These are phyloP conservation scores for Podospora comata DNA, from an alignment of 495 filamentous ascomycete genomes.

Conservation along the genomic window DNA sequence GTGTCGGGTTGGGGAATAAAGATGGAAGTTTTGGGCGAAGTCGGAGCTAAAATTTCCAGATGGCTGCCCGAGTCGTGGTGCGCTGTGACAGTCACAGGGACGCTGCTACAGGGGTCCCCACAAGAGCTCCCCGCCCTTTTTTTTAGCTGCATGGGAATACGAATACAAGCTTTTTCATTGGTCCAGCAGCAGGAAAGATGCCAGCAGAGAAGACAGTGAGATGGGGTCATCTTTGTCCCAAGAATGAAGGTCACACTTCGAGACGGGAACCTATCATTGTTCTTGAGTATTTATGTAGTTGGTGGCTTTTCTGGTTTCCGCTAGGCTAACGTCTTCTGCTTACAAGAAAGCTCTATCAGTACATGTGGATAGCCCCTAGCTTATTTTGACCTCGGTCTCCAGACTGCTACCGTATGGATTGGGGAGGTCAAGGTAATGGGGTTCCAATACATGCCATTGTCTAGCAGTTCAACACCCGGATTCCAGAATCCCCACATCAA, in stretches of 20 bases:
- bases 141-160: slow-evolving; percentile 23
- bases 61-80: slow-evolving; percentile 12
- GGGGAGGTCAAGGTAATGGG: not conserved
- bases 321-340: not conserved
- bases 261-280: not conserved
- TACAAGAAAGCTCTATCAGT: not conserved
- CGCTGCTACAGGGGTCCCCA: slow-evolving; percentile 31
- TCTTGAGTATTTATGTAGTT: not conserved
- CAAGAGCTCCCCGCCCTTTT: slow-evolving; percentile 18
- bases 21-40: slow-evolving; percentile 30
- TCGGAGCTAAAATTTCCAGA: slow-evolving; percentile 33
- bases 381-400: not conserved
- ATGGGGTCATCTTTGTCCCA: slow-evolving; percentile 8
- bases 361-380: not conserved
- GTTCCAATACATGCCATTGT: not conserved
- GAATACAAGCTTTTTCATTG: slow-evolving; percentile 36
- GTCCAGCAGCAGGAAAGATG: slow-evolving; percentile 3
- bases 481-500: not conserved
- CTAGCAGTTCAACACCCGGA: not conserved
- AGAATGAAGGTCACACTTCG: not conserved
- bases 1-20: not conserved
- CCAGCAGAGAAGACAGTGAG: not conserved
- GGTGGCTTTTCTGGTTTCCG: not conserved
- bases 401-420: not conserved
- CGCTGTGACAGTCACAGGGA: slow-evolving; percentile 28